Percentiles rank a stretch among this genome's conserved stretches.
phyloP scores from a whole-genome alignment of 352 stramenopile genomes.

The Phytophthora podocarpi region DNA sequence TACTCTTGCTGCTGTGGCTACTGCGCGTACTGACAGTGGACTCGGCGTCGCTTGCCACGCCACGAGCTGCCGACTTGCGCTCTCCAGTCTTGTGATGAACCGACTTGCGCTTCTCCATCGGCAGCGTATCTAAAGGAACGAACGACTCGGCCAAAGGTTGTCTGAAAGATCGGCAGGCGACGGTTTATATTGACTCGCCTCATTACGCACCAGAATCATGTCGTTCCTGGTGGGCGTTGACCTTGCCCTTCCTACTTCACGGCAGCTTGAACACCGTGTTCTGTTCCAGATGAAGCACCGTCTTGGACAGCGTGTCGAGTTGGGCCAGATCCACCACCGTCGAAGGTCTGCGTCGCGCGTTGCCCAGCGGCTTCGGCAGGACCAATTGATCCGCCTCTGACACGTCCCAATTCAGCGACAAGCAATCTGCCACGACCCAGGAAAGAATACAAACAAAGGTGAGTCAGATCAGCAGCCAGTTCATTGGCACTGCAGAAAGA shows the following conservation, averaged over 20 bases:
- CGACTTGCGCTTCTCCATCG: constrained; percentile 32
- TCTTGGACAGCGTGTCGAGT: constrained; percentile 68
- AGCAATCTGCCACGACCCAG: constrained; percentile 44
- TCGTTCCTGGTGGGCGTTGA: not conserved
- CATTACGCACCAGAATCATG: not conserved
- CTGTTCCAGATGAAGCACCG: constrained; percentile 77
- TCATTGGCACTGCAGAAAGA: not conserved
- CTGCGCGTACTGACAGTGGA: constrained; percentile 35
- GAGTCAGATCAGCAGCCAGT: constrained; percentile 1
- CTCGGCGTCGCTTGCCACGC: constrained; percentile 25
- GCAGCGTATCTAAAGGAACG: constrained; percentile 8
- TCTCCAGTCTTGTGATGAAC: constrained; percentile 15
- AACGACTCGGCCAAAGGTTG: constrained; percentile 14
- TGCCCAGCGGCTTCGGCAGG: constrained; percentile 46
- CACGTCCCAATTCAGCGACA: constrained; percentile 55
- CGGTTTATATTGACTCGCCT: constrained; percentile 23
- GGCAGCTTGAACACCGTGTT: constrained; percentile 66
- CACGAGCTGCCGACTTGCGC: constrained; percentile 8
- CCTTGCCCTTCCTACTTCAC: constrained; percentile 25
- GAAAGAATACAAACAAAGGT: not conserved
- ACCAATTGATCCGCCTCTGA: constrained; percentile 41
- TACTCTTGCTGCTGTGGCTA: constrained; percentile 26
- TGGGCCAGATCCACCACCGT: constrained; percentile 49
- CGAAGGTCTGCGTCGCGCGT: constrained; percentile 20
- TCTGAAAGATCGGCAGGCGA: constrained; percentile 30